Percentiles rank a stretch among this genome's conserved stretches.
phyloP scores from a whole-genome alignment of 164 flowering plant species.

The Piper longum region DNA sequence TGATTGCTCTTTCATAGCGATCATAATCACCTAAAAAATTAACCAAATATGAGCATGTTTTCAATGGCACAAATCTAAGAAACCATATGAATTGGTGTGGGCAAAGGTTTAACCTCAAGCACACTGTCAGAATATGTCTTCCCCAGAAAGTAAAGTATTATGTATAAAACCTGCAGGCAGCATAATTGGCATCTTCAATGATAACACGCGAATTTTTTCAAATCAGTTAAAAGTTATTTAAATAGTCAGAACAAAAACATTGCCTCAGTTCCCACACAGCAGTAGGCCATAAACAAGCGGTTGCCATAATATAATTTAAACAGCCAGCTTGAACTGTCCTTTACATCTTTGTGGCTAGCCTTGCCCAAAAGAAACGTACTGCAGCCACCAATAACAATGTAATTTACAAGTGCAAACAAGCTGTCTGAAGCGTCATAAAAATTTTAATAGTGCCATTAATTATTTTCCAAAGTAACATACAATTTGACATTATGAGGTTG shows the following conservation, averaged over 20 bases:
- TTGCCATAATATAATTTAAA: slow-evolving; percentile 75
- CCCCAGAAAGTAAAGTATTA: slow-evolving; percentile 55
- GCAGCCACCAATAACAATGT: slow-evolving; percentile 11
- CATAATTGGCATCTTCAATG: no score
- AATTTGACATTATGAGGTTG: no score
- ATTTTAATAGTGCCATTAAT: no score
- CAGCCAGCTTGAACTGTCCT: slow-evolving; percentile 87
- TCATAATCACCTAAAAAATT: slow-evolving; percentile 23
- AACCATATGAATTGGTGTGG: no score
- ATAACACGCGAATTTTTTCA: no score
- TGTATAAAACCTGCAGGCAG: slow-evolving; percentile 67
- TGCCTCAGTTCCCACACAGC: slow-evolving; percentile 95
- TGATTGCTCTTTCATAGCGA: slow-evolving; percentile 15
- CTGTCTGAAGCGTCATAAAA: no score
- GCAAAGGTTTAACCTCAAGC: slow-evolving; percentile 25
- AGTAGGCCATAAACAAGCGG: slow-evolving; percentile 76
- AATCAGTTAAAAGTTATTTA: no score
- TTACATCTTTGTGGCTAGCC: slow-evolving; percentile 90
- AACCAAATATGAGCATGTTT: background rate
- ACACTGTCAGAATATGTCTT: slow-evolving; percentile 34
- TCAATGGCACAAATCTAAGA: background rate
- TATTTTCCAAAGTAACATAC: no score
- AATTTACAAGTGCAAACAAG: background rate
- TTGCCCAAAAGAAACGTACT: slow-evolving; percentile 83
- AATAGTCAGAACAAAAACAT: background rate